Base-by-base conservation (phyloP, 768 basidiomycete genomes). In the Pleurotus citrinopileatus region DNA sequence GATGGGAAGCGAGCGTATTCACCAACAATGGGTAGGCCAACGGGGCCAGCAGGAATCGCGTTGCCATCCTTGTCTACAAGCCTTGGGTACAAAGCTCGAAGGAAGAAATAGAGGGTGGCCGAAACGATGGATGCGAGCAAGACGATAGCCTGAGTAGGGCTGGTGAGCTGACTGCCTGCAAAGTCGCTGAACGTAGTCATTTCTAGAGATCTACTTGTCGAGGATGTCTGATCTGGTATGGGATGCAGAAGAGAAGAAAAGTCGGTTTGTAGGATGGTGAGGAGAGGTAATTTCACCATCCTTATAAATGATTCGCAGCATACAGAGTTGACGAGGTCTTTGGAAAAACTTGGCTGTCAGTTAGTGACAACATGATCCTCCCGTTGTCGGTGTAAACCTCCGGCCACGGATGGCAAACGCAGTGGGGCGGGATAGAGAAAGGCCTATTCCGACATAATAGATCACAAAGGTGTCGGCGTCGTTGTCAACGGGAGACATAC, bases 1-100 rank as follows among this genome's bases (percentile, higher is more conserved):
- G 26, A 25, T 23, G n/a, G 20, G 42, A 42, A 23, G n/a, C 3
- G 19, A 13, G 17, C 12, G 22, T 48, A 53, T 57, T 28, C 26
- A 65, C 63, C 63, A 26, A 65, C 37, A 3, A 65, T 58, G 2
- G 63, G 63, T 1, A 65, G 47, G 29, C 63, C 63, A 22, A 55
- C 34, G 42, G 63, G 63, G 19, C 63, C 63, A 22, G 59, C 53
- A 19, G 63, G 62, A 38, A 63, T 61, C 9, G 57, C 15, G 17
- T 63, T 60, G 32, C 63, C 63, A 15, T 59, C 26, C 32, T 20
- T 46, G 42, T 63, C 60, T 36, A 32, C 46, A 55, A n/a, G 28
- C 25, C 47, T 48, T 25, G 40, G 38, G 22, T 25, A 29, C n/a
- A 58, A 12, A 10, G 42, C 27, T 10, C 37, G 58, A 3, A 54